phyloP scores from a whole-genome alignment of 2,329 filamentous ascomycete species.

The Aspergillus persii region DNA sequence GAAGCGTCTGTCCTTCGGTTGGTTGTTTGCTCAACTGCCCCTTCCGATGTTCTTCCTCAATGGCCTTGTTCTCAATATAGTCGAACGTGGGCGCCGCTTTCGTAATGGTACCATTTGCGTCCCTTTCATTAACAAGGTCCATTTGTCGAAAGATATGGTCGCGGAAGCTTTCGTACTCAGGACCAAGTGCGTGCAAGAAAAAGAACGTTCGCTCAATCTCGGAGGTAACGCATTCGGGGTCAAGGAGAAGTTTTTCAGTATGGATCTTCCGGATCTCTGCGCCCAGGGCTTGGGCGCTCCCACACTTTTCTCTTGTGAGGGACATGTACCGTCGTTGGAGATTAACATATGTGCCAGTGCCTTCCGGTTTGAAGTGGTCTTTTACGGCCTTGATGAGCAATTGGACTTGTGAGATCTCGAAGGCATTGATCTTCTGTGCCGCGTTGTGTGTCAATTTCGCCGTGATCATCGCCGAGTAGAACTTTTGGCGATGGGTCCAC shows the following conservation, averaged over 20 bases:
- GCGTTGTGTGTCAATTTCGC: not conserved
- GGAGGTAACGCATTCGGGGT: no score
- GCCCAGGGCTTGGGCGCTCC: not conserved
- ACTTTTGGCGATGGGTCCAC: not conserved
- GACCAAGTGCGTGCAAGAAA: not conserved
- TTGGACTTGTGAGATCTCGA: not conserved
- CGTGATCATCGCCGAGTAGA: not conserved
- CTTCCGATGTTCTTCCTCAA: not conserved
- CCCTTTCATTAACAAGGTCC: constrained; percentile 1
- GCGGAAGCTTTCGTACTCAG: not conserved
- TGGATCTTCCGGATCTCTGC: not conserved
- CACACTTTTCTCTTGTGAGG: not conserved
- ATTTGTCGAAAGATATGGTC: not conserved
- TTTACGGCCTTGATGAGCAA: not conserved
- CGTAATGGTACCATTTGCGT: not conserved
- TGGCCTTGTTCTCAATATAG: not conserved
- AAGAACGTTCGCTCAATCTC: not conserved
- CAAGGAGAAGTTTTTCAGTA: not conserved
- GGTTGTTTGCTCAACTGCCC: not conserved
- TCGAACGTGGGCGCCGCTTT: not conserved
- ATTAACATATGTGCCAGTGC: not conserved
- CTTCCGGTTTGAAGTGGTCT: not conserved
- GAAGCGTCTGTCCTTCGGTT: not conserved
- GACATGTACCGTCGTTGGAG: not conserved
- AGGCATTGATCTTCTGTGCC: not conserved